phyloP scores from a whole-genome alignment of 176 grass and related monocot genomes.

The Poa pratensis region DNA sequence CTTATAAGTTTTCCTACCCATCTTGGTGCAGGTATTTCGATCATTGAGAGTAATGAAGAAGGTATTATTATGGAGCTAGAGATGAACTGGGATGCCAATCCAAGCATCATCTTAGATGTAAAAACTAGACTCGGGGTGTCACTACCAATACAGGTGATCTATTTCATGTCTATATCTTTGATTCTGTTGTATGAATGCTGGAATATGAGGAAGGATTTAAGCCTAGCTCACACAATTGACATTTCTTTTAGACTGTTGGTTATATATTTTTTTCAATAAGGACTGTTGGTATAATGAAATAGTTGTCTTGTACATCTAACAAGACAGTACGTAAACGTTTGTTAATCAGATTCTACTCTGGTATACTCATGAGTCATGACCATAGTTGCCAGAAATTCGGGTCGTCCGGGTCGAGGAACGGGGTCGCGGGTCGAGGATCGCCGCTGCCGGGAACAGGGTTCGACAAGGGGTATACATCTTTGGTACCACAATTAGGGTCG shows the following conservation, averaged over 20 bases:
- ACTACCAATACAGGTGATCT: conserved; percentile 88
- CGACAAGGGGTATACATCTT: no score
- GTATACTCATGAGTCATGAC: neutral
- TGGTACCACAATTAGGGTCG: no score
- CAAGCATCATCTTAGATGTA: conserved; percentile 91
- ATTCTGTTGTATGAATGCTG: conserved; percentile 16
- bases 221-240: conserved; percentile 22
- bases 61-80: conserved; percentile 93
- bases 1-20: neutral
- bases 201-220: conserved; percentile 7
- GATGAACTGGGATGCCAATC: conserved; percentile 98
- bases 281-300: neutral
- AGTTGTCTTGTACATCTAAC: neutral
- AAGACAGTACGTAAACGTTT: neutral
- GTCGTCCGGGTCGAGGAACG: no score
- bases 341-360: neutral
- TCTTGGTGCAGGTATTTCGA: conserved; percentile 77
- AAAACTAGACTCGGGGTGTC: conserved; percentile 87
- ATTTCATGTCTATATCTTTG: conserved; percentile 39
- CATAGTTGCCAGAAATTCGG: no score
- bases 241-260: neutral
- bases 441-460: no score
- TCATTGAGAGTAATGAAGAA: conserved; percentile 75
- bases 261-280: no score
- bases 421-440: no score